Percentiles rank a stretch among this genome's conserved stretches.
These are phyloP conservation scores for Neonectria ditissima DNA, from an alignment of 2,329 filamentous ascomycete genomes.

Conservation along the genomic window DNA sequence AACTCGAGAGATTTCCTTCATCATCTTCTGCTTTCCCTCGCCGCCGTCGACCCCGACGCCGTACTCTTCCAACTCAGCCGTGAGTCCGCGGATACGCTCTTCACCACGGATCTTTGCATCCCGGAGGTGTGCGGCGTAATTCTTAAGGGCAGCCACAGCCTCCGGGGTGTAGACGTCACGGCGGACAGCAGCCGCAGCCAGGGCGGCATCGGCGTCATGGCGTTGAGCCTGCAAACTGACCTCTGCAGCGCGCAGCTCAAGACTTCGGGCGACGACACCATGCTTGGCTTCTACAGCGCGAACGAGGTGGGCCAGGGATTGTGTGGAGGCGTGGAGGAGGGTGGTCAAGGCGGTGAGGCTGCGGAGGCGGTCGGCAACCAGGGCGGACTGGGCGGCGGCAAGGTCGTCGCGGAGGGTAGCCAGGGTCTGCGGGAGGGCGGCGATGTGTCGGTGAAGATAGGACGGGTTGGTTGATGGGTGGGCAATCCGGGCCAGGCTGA, in stretches of 20 bases:
- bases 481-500: constrained; percentile 60
- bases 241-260: constrained; percentile 63
- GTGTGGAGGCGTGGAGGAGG: constrained; percentile 56
- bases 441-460: constrained; percentile 68
- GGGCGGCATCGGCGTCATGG: constrained; percentile 53
- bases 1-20: constrained; percentile 66
- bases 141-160: constrained; percentile 55
- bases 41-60: constrained; percentile 56
- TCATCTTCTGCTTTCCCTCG: constrained; percentile 59
- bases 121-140: constrained; percentile 62
- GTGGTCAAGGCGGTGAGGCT: constrained; percentile 52
- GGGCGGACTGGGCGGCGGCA: constrained; percentile 43
- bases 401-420: constrained; percentile 52
- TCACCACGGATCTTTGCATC: constrained; percentile 60
- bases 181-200: constrained; percentile 50
- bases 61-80: constrained; percentile 61
- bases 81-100: constrained; percentile 56
- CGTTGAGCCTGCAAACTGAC: constrained; percentile 58
- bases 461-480: constrained; percentile 65
- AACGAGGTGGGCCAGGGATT: constrained; percentile 57
- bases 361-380: constrained; percentile 55
- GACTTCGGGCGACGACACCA: constrained; percentile 61
- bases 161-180: constrained; percentile 60
- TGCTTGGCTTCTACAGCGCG: constrained; percentile 67
- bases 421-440: constrained; percentile 58